These are phyloP conservation scores for Blastomyces parvus DNA, from an alignment of 2,329 filamentous ascomycete genomes.

Conservation along the genomic window DNA sequence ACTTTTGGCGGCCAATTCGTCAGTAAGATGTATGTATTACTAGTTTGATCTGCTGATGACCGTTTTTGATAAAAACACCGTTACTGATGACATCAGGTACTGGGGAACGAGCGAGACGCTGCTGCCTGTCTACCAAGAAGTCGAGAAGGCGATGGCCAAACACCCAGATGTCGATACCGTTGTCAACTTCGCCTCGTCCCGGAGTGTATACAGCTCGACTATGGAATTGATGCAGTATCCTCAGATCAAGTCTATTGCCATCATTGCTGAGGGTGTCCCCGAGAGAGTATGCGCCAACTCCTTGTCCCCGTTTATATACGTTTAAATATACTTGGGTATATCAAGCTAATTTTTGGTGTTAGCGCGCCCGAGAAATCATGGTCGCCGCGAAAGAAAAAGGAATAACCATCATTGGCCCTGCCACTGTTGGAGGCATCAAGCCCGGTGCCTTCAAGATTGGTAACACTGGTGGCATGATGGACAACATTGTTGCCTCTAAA, in stretches of 20 bases:
- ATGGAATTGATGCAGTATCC: slow-evolving; percentile 97
- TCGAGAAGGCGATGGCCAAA: slow-evolving; percentile 87
- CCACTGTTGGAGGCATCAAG: slow-evolving; percentile 98
- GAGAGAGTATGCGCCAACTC: slow-evolving; percentile 59
- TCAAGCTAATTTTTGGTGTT: slow-evolving; percentile 11
- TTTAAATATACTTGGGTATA: background rate
- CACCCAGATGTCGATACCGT: slow-evolving; percentile 95
- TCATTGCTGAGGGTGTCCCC: slow-evolving; percentile 98
- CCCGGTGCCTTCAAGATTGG: slow-evolving; percentile 99
- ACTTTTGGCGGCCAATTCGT: slow-evolving; percentile 99
- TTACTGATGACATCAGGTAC: slow-evolving; percentile 49
- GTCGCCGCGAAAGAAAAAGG: slow-evolving; percentile 97
- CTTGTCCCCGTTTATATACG: background rate
- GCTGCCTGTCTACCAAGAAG: slow-evolving; percentile 93
- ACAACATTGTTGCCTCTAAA: slow-evolving; percentile 99
- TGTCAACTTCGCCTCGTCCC: slow-evolving; percentile 98
- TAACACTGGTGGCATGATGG: slow-evolving; percentile 99
- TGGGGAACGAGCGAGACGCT: slow-evolving; percentile 99
- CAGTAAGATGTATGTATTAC: slow-evolving; percentile 83
- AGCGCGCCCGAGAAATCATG: slow-evolving; percentile 96
- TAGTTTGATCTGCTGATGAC: background rate
- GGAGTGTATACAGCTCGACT: slow-evolving; percentile 96
- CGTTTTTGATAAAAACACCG: background rate
- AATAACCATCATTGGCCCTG: slow-evolving; percentile 96
- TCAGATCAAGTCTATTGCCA: slow-evolving; percentile 97